Percentiles rank a stretch among this genome's conserved stretches.
Conservation (phyloP, 192 early-diverging fungal genomes). For the Rhizophlyctis rosea region DNA sequence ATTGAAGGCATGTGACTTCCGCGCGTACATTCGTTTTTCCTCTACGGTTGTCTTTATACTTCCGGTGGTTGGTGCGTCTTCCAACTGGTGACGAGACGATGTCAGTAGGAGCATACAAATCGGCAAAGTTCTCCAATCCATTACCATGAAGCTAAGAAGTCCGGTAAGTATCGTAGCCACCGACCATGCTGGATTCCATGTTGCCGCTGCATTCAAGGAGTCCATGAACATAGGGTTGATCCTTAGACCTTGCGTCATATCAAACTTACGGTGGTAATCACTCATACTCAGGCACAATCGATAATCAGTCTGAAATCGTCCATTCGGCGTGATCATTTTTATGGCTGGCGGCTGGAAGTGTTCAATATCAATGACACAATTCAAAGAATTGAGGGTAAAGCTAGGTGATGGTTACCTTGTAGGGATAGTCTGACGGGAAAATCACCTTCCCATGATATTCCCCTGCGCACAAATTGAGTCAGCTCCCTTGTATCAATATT, state of each 20-base stretch:
- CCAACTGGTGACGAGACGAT: slow-evolving; percentile 35
- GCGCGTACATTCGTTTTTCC: slow-evolving; percentile 77
- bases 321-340: slow-evolving; percentile 57
- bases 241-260: not conserved
- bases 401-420: too few species aligned
- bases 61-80: slow-evolving; percentile 89
- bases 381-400: too few species aligned
- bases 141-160: slow-evolving; percentile 92
- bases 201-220: slow-evolving; percentile 28
- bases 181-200: slow-evolving; percentile 98
- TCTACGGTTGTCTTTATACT: slow-evolving; percentile 75
- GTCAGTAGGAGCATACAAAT: not conserved
- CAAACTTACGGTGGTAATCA: slow-evolving; percentile 66
- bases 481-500: too few species aligned
- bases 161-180: slow-evolving; percentile 96
- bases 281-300: slow-evolving; percentile 95
- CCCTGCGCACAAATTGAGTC: slow-evolving; percentile 56
- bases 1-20: slow-evolving; percentile 79
- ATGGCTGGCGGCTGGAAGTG: slow-evolving; percentile 41
- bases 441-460: slow-evolving; percentile 93
- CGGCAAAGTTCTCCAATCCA: not conserved
- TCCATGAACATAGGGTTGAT: not conserved
- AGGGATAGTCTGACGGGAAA: slow-evolving; percentile 95
- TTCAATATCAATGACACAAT: too few species aligned
- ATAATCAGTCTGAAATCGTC: slow-evolving; percentile 87